phyloP scores from a whole-genome alignment of 176 grass and related monocot species.

The Bonia amplexicaulis region DNA sequence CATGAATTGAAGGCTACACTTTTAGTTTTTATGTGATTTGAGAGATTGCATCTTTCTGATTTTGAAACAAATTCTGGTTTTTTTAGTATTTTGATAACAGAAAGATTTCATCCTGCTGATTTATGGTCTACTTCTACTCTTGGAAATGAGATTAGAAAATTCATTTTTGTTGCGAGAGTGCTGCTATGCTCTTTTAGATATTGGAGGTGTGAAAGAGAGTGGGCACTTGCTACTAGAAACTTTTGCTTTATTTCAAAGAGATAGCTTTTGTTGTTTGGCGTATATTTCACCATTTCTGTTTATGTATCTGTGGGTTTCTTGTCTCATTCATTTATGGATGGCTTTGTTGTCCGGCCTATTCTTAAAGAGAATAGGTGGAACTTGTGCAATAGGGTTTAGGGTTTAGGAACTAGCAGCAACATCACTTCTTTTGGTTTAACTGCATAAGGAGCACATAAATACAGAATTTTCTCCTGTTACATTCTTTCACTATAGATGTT shows the following conservation, averaged over 20 bases:
- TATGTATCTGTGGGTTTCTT: neutral
- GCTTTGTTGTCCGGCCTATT: neutral
- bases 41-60: neutral
- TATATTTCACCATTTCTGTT: neutral
- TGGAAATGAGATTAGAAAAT: neutral
- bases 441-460: neutral
- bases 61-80: neutral
- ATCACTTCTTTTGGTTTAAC: slow-evolving; percentile 10
- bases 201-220: neutral
- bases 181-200: neutral
- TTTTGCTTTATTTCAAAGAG: neutral
- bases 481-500: neutral
- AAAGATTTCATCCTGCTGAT: neutral
- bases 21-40: neutral
- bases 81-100: neutral
- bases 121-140: neutral
- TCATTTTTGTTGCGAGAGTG: neutral
- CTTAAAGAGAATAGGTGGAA: neutral
- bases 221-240: neutral
- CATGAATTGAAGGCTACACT: neutral
- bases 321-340: neutral
- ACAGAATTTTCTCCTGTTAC: neutral
- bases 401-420: neutral
- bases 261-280: neutral
- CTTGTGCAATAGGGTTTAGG: neutral